Conservation (phyloP, 2,329 filamentous ascomycete genomes). For the Volutella citrinella region DNA sequence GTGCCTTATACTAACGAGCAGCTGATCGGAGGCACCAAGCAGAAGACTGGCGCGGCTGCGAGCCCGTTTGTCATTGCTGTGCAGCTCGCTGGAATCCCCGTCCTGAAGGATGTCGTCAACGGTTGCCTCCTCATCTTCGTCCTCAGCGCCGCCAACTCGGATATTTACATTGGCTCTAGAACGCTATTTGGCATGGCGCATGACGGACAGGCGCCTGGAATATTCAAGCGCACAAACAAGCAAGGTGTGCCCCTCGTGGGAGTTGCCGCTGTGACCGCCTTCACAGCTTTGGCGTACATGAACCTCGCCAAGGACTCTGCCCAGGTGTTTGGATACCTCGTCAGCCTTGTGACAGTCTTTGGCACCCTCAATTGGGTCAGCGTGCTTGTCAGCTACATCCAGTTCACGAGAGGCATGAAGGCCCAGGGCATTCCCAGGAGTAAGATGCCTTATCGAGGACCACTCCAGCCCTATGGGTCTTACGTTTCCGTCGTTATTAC, state of each 20-base stretch:
- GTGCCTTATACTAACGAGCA: constrained; percentile 57
- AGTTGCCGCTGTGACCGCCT: too few relatives aligned
- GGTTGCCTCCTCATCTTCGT: constrained; percentile 4
- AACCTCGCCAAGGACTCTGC: too few relatives aligned
- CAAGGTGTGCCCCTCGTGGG: constrained; percentile 7
- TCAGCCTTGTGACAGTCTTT: too few relatives aligned
- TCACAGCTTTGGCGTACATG: too few relatives aligned
- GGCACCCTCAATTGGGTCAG: too few relatives aligned
- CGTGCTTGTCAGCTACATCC: too few relatives aligned
- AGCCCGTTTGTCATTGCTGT: constrained; percentile 64
- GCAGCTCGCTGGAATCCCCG: constrained; percentile 1
- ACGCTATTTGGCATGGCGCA: constrained; percentile 31
- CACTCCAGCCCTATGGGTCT: constrained; percentile 1
- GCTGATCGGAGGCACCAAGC: constrained; percentile 44
- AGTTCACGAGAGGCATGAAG: constrained; percentile 1
- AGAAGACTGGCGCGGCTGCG: constrained; percentile 40
- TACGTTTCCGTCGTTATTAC: constrained; percentile 1
- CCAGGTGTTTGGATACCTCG: too few relatives aligned
- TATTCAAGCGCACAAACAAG: constrained; percentile 2
- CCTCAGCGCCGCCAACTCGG: constrained; percentile 7
- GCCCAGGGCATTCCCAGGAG: constrained; percentile 1
- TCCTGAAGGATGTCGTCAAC: constrained; percentile 6
- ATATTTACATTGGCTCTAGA: constrained; percentile 4
- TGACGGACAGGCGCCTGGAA: constrained; percentile 4
- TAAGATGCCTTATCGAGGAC: constrained; percentile 2